phyloP scores from a whole-genome alignment of 1,284 basidiomycete genomes.

The Cutaneotrichosporon sp. region DNA sequence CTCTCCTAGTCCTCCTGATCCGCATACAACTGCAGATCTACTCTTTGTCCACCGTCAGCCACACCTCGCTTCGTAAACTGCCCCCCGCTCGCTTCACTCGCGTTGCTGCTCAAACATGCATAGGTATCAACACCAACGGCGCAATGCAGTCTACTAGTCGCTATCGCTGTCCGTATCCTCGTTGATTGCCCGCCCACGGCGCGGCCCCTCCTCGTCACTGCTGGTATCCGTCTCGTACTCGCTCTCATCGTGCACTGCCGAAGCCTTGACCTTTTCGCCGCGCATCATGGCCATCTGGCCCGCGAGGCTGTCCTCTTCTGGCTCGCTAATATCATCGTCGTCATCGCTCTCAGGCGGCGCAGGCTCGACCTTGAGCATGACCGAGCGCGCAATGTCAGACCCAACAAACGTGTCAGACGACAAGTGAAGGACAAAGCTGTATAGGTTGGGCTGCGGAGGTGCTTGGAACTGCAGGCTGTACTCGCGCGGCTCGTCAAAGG shows the following conservation, averaged over 20 bases:
- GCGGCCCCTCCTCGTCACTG: slow-evolving; percentile 57
- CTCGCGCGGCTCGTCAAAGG: slow-evolving; percentile 70
- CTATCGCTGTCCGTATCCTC: slow-evolving; percentile 49
- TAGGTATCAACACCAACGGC: slow-evolving; percentile 4
- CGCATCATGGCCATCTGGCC: slow-evolving; percentile 99
- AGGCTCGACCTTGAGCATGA: slow-evolving; percentile 78
- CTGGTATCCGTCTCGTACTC: slow-evolving; percentile 49
- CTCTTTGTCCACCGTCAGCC: too few relatives aligned
- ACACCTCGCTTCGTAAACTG: neutral
- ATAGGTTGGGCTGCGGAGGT: slow-evolving; percentile 76
- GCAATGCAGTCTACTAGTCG: slow-evolving; percentile 11
- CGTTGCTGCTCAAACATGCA: neutral
- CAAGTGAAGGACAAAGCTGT: slow-evolving; percentile 85
- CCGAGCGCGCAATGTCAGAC: slow-evolving; percentile 70
- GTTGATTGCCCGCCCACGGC: slow-evolving; percentile 38
- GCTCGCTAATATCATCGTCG: slow-evolving; percentile 88
- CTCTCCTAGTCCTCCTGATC: too few relatives aligned
- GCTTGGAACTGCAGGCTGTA: slow-evolving; percentile 95
- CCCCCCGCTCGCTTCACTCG: neutral
- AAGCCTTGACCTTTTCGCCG: slow-evolving; percentile 79
- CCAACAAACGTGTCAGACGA: slow-evolving; percentile 86
- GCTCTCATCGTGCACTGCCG: slow-evolving; percentile 53
- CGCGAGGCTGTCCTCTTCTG: slow-evolving; percentile 90
- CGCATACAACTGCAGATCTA: too few relatives aligned
- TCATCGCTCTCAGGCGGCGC: slow-evolving; percentile 61